Base-by-base conservation (phyloP, 352 stramenopile species). In the Globisporangium cylindrosporum region DNA sequence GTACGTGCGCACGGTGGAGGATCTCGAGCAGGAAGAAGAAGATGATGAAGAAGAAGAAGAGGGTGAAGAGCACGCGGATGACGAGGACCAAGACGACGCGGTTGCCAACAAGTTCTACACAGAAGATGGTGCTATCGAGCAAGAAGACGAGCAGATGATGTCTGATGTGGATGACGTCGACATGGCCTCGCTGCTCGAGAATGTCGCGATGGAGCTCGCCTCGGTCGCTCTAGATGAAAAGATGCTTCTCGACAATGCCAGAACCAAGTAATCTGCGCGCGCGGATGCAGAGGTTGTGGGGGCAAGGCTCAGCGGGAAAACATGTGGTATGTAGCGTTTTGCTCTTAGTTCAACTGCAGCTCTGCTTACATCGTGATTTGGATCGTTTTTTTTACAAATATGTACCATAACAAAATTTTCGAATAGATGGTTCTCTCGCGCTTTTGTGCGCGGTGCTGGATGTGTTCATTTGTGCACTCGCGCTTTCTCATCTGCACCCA, bases 121-220 rank as follows among this genome's bases (percentile, higher is more conserved):
- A 22, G 36, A 64, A 41, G 72, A 72, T 15, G 56, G 75, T n/a
- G 18, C 41, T 15, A 0, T 68, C 9, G 63, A 76, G 3, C 68
- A 75, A 12, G 69, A 76, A 2, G 70, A 76, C 5, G 69, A 69
- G 56, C 53, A 62, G 32, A 62, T 63, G 63, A 9, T 5, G 9
- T 12, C 25, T 8, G 38, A 59, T 2, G 24, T 18, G 3, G 72
- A 81, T n/a, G 79, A 89, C 66, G 66, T 41, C 24, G 62, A 76
- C 7, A 73, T 90, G 22, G 73, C 75, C 38, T 70, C 68, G 29
- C 60, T 92, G 57, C 76, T 92, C 60, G 72, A 90, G 55, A 78
- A 92, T 59, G 80, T 92, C 60, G 80, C 84, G 64, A 90, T 90
- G 81, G 82, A 92, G 57, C 82, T 92, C 66, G 78, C 81, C 27